Evolutionary conservation across 805 yeast genomes (phyloP).

Genomic region (Lipomyces mesembrius): DNA sequence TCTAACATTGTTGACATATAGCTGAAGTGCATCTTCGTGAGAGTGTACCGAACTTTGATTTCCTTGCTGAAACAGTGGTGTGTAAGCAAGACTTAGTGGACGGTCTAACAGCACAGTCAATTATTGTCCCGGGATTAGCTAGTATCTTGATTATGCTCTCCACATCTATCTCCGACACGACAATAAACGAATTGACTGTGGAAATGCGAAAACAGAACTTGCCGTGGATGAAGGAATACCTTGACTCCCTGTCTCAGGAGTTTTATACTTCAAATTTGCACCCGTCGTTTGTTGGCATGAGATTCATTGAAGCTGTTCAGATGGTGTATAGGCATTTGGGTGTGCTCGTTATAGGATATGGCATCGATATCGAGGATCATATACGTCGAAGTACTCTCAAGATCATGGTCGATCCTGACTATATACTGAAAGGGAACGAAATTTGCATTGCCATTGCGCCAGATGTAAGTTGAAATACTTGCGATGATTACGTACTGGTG

Average conservation of each 20-base stretch:
- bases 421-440: conserved; percentile 19
- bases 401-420: conserved; percentile 16
- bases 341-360: conserved; percentile 23
- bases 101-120: conserved; percentile 25
- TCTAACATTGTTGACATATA: not conserved
- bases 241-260: conserved; percentile 15
- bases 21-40: conserved; percentile 28
- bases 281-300: conserved; percentile 13
- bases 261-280: conserved; percentile 21
- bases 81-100: conserved; percentile 26
- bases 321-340: conserved; percentile 12
- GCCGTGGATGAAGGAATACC: conserved; percentile 26
- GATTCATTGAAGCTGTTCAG: conserved; percentile 25
- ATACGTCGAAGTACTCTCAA: conserved; percentile 17
- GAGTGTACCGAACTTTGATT: conserved; percentile 25
- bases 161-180: conserved; percentile 20
- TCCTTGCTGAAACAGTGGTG: conserved; percentile 22
- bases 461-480: conserved; percentile 7
- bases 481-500: not conserved
- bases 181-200: conserved; percentile 9
- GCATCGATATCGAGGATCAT: conserved; percentile 9
- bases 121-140: conserved; percentile 26
- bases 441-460: conserved; percentile 21
- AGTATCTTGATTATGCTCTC: conserved; percentile 19
- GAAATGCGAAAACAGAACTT: not conserved